These are phyloP conservation scores for Ceratobasidium sp. DNA, from an alignment of 1,284 basidiomycete species.

Conservation along the genomic window DNA sequence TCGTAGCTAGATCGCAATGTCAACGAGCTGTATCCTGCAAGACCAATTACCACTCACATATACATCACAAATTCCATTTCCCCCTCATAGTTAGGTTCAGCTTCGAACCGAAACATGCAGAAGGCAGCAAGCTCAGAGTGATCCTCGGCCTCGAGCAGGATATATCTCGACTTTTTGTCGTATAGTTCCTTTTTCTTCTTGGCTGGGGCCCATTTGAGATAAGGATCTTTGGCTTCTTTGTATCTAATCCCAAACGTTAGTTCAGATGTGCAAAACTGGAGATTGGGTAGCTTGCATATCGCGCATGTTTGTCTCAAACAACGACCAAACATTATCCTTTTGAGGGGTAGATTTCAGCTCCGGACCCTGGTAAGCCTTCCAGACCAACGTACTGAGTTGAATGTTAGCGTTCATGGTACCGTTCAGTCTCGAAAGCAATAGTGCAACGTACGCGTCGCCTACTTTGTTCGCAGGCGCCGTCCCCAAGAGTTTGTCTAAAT, in stretches of 20 bases:
- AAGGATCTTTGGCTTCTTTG: conserved; percentile 15
- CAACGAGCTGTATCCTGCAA: background rate
- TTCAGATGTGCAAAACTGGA: background rate
- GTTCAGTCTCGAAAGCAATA: background rate
- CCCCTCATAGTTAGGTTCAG: conserved; percentile 11
- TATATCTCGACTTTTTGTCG: conserved; percentile 12
- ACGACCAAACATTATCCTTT: conserved; percentile 21
- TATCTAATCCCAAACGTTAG: background rate
- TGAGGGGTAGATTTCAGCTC: background rate
- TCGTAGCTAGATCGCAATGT: conserved; percentile 25
- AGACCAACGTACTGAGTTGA: background rate
- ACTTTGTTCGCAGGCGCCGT: background rate
- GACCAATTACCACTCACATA: conserved; percentile 9
- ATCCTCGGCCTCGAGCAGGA: conserved; percentile 19
- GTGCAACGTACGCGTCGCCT: background rate
- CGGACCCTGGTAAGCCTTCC: conserved; percentile 22
- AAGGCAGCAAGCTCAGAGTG: conserved; percentile 24
- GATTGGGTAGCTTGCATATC: conserved; percentile 11
- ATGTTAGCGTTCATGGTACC: background rate
- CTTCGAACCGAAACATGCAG: conserved; percentile 33
- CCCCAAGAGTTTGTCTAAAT: background rate
- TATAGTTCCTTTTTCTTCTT: conserved; percentile 25
- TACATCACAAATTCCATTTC: conserved; percentile 19
- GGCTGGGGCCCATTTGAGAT: conserved; percentile 21
- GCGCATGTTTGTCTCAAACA: conserved; percentile 33